phyloP scores from a whole-genome alignment of 176 grass and related monocot species.

The Avena atlantica region DNA sequence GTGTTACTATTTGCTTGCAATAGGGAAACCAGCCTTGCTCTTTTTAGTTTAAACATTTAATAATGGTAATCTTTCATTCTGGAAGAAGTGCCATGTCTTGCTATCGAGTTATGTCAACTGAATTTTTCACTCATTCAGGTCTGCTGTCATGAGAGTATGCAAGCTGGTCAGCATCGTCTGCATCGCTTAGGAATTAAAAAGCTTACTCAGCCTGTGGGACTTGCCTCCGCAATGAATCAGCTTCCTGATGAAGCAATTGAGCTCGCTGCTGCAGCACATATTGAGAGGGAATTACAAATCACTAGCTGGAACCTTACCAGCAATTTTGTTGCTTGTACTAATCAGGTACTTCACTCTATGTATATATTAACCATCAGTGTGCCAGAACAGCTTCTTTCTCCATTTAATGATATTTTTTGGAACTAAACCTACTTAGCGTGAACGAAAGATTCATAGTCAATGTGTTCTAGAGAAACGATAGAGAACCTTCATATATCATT shows the following conservation, averaged over 20 bases:
- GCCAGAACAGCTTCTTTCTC: neutral
- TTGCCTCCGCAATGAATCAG: slow-evolving; percentile 89
- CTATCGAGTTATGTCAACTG: slow-evolving; percentile 26
- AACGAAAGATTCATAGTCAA: neutral
- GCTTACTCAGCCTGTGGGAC: slow-evolving; percentile 35
- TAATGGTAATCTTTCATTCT: neutral
- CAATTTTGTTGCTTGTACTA: slow-evolving; percentile 95
- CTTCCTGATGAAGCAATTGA: slow-evolving; percentile 94
- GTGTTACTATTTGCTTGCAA: neutral
- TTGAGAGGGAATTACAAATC: slow-evolving; percentile 95
- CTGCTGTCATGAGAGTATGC: slow-evolving; percentile 96
- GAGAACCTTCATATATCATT: slow-evolving; percentile 8
- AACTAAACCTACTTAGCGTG: neutral
- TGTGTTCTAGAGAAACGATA: slow-evolving; percentile 2
- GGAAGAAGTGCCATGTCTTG: neutral
- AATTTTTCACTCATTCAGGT: slow-evolving; percentile 55
- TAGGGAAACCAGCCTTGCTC: slow-evolving; percentile 22
- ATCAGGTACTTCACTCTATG: slow-evolving; percentile 60
- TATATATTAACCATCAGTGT: slow-evolving; percentile 4
- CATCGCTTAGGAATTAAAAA: slow-evolving; percentile 76
- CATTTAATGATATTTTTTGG: slow-evolving; percentile 19
- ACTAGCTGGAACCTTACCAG: slow-evolving; percentile 95
- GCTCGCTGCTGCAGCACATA: slow-evolving; percentile 87
- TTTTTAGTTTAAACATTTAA: slow-evolving; percentile 23
- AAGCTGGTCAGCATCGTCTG: slow-evolving; percentile 83